Percentiles rank a stretch among this genome's conserved stretches.
Evolutionary conservation across 441 rosid genomes (phyloP).

Genomic region (Erodium trifolium): DNA sequence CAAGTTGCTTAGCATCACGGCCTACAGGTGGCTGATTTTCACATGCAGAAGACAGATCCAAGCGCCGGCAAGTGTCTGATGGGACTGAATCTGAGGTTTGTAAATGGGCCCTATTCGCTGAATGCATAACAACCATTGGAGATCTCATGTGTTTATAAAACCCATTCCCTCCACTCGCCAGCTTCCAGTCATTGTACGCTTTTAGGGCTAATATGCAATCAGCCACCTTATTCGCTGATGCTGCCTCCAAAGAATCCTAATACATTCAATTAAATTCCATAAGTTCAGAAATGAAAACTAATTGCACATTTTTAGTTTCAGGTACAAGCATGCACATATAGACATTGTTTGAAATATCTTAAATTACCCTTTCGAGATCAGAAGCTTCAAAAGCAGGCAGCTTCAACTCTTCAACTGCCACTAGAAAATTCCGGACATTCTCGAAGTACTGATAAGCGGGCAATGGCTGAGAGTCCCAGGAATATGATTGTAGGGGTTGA

Average conservation of each 20-base stretch:
- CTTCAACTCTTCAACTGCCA: slow-evolving; percentile 69
- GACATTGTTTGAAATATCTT: background rate
- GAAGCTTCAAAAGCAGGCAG: slow-evolving; percentile 92
- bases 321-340: background rate
- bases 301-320: background rate
- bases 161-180: slow-evolving; percentile 44
- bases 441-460: slow-evolving; percentile 87
- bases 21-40: slow-evolving; percentile 29
- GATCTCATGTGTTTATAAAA: slow-evolving; percentile 48
- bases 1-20: slow-evolving; percentile 35
- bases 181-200: slow-evolving; percentile 59
- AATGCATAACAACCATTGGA: slow-evolving; percentile 40
- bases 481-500: slow-evolving; percentile 34
- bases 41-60: slow-evolving; percentile 40
- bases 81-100: slow-evolving; percentile 23
- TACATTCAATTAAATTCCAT: slow-evolving; percentile 5
- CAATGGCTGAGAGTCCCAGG: slow-evolving; percentile 56
- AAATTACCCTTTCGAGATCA: slow-evolving; percentile 77
- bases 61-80: slow-evolving; percentile 41
- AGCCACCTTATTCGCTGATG: slow-evolving; percentile 67
- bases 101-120: slow-evolving; percentile 33
- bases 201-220: slow-evolving; percentile 81
- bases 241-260: slow-evolving; percentile 71
- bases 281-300: background rate
- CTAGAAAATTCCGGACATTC: slow-evolving; percentile 75